Percentiles rank a stretch among this genome's conserved stretches.
These are phyloP conservation scores for Salvia hispanica DNA, from an alignment of 257 asterid species.

Conservation along the genomic window DNA sequence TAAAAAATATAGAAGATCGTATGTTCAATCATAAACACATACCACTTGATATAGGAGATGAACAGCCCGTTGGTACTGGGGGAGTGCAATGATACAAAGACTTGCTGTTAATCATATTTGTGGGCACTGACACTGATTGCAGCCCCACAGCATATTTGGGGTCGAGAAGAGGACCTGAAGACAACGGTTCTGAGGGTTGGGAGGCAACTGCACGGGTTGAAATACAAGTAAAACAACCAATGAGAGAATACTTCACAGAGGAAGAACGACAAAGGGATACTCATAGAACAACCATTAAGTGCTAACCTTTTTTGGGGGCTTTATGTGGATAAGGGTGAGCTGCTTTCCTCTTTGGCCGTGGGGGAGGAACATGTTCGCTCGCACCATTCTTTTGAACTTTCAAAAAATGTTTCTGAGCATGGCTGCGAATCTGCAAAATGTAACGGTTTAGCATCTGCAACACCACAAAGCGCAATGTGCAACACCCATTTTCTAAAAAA, in stretches of 20 bases:
- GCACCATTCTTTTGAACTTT: conserved; percentile 82
- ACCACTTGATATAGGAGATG: conserved; percentile 51
- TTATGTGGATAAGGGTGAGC: conserved; percentile 89
- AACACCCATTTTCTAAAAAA: background rate
- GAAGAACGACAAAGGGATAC: background rate
- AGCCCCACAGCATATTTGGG: conserved; percentile 44
- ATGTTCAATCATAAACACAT: conserved; percentile 23
- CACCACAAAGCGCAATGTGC: background rate
- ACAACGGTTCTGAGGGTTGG: conserved; percentile 43
- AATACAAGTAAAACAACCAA: conserved; percentile 17
- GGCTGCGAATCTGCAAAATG: conserved; percentile 80
- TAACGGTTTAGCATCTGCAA: conserved; percentile 16
- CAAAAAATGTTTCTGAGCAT: conserved; percentile 86
- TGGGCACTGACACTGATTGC: conserved; percentile 47
- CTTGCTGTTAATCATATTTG: conserved; percentile 33
- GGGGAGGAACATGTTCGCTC: conserved; percentile 82
- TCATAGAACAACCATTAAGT: background rate
- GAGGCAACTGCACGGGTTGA: conserved; percentile 41
- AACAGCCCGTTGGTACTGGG: conserved; percentile 40
- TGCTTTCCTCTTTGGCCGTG: conserved; percentile 92
- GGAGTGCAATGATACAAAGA: conserved; percentile 46
- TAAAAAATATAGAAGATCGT: background rate
- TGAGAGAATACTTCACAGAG: conserved; percentile 14
- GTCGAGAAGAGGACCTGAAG: conserved; percentile 50
- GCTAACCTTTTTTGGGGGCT: conserved; percentile 66